Evolutionary conservation across 108 stramenopile genomes (phyloP), one percentile per base, ranked within the genome.

Genomic region (Nitzschia sp.): DNA sequence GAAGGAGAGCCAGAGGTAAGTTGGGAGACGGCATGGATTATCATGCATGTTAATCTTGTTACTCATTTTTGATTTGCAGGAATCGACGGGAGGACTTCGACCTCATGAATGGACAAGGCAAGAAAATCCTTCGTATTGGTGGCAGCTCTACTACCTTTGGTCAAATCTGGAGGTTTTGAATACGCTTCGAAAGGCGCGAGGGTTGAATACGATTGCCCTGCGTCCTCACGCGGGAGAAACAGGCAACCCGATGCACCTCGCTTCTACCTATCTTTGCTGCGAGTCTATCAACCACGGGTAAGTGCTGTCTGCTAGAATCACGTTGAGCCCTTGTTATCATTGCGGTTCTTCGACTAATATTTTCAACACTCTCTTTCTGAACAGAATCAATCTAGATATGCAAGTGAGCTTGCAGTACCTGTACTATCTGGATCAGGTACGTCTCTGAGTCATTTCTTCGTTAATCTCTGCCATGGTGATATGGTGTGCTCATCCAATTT

Each of bases 161-260:
- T 68, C 76, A 3, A 99, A 99, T 71, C 63, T 99, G 15, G 87
- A 93, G 28, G 84, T 95, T 30, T 77, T 99, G 42, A 99, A 99
- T 75, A 66, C 61, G 28, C 81, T 99, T 4, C 79, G 99, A 18
- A 51, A 75, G 45, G 77, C 87, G 23, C 86, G 90, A 53, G 98
- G 98, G 1, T 63, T 98, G 56, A 94, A 94, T 34, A 92, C 90
- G 8, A 81, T 97, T 70, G 80, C 92, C 8, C 97, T 98, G 65
- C 89, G 98, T 4, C 98, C 98, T 0, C 98, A 98, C 72, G 91
- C 93, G 0, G 98, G 98, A 26, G 97, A 97, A 70, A 98, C 99
- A 25, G 98, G 99, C 6, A 96, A 99, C 59, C 78, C 96, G 15
- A 96, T 98, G 88, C 97, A 99, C 68, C 81, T 98, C 17, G 97